These are phyloP conservation scores for Saturnispora ahearnii DNA, from an alignment of 805 yeast genomes.

Conservation along the genomic window DNA sequence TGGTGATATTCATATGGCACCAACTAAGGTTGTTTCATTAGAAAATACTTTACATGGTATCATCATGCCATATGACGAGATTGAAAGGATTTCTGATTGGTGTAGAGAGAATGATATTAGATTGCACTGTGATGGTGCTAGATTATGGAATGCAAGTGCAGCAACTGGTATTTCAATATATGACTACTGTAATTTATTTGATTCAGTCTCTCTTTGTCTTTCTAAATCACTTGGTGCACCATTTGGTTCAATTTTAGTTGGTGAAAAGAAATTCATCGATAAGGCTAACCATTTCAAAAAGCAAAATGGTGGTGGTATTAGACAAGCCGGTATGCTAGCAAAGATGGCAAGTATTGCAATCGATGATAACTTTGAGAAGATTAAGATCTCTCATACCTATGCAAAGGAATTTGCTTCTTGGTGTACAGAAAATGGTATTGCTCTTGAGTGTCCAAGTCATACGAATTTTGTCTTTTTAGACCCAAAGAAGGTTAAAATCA, in stretches of 20 bases:
- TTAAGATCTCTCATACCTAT: slow-evolving; percentile 39
- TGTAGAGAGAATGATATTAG: slow-evolving; percentile 50
- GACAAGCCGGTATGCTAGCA: slow-evolving; percentile 79
- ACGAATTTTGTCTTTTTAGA: slow-evolving; percentile 81
- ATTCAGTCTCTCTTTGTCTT: slow-evolving; percentile 81
- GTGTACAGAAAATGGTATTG: slow-evolving; percentile 44
- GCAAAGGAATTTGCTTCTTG: slow-evolving; percentile 45
- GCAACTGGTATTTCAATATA: slow-evolving; percentile 59
- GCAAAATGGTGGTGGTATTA: slow-evolving; percentile 88
- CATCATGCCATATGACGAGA: slow-evolving; percentile 71
- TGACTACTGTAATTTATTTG: slow-evolving; percentile 71
- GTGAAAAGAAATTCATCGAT: slow-evolving; percentile 45
- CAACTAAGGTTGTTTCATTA: slow-evolving; percentile 73
- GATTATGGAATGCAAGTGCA: slow-evolving; percentile 83
- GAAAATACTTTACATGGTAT: slow-evolving; percentile 88
- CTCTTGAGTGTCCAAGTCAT: slow-evolving; percentile 65
- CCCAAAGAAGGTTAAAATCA: slow-evolving; percentile 41
- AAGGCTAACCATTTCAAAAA: slow-evolving; percentile 81
- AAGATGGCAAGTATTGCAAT: slow-evolving; percentile 76
- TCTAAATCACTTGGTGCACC: slow-evolving; percentile 93
- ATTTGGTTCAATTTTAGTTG: slow-evolving; percentile 81
- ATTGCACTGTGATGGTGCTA: slow-evolving; percentile 91
- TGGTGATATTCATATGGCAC: slow-evolving; percentile 82
- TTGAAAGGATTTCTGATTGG: slow-evolving; percentile 60
- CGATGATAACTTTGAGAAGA: slow-evolving; percentile 58